phyloP scores from a whole-genome alignment of 208 protist genomes.

The Leishmania aethiopica region DNA sequence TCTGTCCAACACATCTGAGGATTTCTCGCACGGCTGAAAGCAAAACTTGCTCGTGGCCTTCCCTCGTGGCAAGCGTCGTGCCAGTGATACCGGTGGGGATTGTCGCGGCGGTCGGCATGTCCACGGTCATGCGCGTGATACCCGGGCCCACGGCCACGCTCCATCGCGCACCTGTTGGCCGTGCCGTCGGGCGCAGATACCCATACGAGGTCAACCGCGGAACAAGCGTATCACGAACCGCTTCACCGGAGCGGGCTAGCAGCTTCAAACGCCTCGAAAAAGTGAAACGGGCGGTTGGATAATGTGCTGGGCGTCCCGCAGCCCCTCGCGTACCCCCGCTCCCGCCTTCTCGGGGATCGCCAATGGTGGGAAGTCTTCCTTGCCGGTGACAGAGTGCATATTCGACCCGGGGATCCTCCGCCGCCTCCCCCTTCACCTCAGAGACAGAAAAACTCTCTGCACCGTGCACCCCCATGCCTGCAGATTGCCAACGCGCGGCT shows the following conservation, averaged over 20 bases:
- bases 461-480: neutral
- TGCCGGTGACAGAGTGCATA: neutral
- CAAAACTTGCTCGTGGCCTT: neutral
- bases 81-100: neutral
- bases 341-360: neutral
- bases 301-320: neutral
- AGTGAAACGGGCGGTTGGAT: neutral
- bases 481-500: neutral
- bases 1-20: neutral
- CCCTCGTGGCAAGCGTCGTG: neutral
- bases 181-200: neutral
- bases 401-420: slow-evolving; percentile 32
- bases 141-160: slow-evolving; percentile 1
- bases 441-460: neutral
- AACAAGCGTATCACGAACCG: neutral
- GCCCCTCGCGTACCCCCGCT: neutral
- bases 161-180: slow-evolving; percentile 21
- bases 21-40: slow-evolving; percentile 3
- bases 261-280: neutral
- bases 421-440: neutral
- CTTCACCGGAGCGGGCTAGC: neutral
- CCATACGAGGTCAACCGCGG: neutral
- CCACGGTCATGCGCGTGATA: neutral
- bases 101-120: neutral
- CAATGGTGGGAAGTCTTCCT: neutral